Evolutionary conservation across 495 filamentous ascomycete genomes (phyloP), one percentile per base, ranked within the genome.

Genomic region (Elasticomyces elasticus): DNA sequence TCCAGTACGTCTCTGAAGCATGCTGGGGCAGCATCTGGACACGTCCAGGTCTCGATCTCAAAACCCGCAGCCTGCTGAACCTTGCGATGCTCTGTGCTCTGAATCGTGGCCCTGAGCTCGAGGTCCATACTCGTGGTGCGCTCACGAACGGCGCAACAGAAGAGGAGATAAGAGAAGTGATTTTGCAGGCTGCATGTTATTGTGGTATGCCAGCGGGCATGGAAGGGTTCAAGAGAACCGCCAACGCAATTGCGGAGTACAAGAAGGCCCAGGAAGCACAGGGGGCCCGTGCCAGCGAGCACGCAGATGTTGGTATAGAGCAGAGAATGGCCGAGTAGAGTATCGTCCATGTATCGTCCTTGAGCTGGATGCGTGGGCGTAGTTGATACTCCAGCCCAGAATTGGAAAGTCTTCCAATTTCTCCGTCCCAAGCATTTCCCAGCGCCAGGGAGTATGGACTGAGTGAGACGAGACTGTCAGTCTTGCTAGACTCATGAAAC

Each of bases 1-100:
- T 22, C 54, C 71, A 79, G 41, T 66, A 75, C 26, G 72, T 78
- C 10, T 78, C 76, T 5, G 75, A 76, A 61, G 66, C 66, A 49
- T 76, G 74, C 65, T 81, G 76, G 77, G 78, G 76, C 19, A 65
- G 67, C 40, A 62, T 75, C 24, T 79, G 78, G 78, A 69, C 71
- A 5, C 73, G 78, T 6, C 74, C 75, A 0, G 77, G 78, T 0
- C 70, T 80, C 6, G 72, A 76, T 28, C 64, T 69, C 38, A 79
- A 80, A 57, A 74, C 78, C 62, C 67, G 77, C 22, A 72, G 66
- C 49, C 61, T 81, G 26, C 63, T 83, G 43, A 77, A 77, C 61
- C 72, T 78, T 7, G 76, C 70, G 40, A 78, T 80, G 71, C 65
- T 81, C 26, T 74, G 71, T 54, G 77, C 77, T 0, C 64, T 77